These are phyloP conservation scores for Closterium sp. DNA, from an alignment of 139 green algal genomes.

Conservation along the genomic window DNA sequence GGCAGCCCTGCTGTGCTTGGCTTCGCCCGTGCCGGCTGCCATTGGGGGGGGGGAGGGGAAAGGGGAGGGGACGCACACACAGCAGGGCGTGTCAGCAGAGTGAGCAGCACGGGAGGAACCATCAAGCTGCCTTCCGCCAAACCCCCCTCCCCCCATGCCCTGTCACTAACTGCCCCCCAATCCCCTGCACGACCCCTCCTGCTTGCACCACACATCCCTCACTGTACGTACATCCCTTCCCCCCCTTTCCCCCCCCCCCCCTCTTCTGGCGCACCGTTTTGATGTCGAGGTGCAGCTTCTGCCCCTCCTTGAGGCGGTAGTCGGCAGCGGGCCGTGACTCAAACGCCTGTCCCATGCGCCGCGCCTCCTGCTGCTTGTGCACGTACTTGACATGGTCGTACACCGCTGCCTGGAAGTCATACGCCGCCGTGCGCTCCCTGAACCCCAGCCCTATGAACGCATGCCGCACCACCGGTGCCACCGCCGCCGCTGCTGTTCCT, in stretches of 20 bases:
- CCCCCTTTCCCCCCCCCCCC: neutral
- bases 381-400: slow-evolving; percentile 48
- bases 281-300: slow-evolving; percentile 42
- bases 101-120: neutral
- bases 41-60: neutral
- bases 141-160: too few relatives aligned
- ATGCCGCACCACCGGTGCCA: slow-evolving; percentile 4
- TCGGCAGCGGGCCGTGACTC: slow-evolving; percentile 4
- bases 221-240: neutral
- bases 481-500: neutral
- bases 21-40: neutral
- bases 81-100: neutral
- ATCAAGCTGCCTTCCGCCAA: neutral
- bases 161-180: neutral
- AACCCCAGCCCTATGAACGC: slow-evolving; percentile 49
- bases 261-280: slow-evolving; percentile 3
- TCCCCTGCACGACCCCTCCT: neutral
- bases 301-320: slow-evolving; percentile 39
- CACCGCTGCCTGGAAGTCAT: slow-evolving; percentile 50
- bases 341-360: slow-evolving; percentile 38
- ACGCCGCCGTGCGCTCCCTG: slow-evolving; percentile 40
- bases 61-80: neutral
- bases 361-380: slow-evolving; percentile 44
- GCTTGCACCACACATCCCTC: neutral
- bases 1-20: neutral